Evolutionary conservation across 306 rosid species (phyloP), one percentile per base, ranked within the genome.

Genomic region (Coriaria nepalensis): DNA sequence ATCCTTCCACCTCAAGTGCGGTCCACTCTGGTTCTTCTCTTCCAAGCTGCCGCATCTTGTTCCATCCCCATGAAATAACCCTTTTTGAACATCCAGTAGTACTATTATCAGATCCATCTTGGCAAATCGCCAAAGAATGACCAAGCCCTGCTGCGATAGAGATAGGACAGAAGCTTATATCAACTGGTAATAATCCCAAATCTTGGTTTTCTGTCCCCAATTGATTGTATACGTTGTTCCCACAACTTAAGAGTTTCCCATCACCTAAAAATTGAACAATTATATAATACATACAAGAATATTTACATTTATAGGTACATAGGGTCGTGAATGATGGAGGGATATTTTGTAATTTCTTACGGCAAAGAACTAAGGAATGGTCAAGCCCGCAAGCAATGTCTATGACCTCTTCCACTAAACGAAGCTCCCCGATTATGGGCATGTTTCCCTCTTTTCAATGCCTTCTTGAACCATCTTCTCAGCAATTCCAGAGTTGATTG

Each of bases 381-480:
- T 90, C 95, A 65, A 90, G 86, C 52, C 97, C 97, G 47, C 92
- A 84, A 0, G 87, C 77, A 69, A 90, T 71, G 60, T 85, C 95
- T 11, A 73, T 58, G 60, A 90, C 84, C 47, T 84, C 94, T 52
- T 77, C 75, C 34, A 84, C 79, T 66, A 84, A 51, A 56, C 65
- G 43, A 45, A 95, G 95, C 55, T 81, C 93, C 97, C 97, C 84
- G 40, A 75, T 29, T 43, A 81, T 74, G 42, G 94, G 97, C 94
- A 84, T 84, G 69, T 68, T 34, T 54, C 63, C 69, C 80, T 90
- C 97, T 67, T 56, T 53, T 70, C 76, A 75, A 81, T 76, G 47
- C 70, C 88, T 62, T 75, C 71, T 59, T 76, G 74, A 55, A 88
- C 87, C 68, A 61, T 53, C 64, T 73, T 76, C 68, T 84, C 90